Evolutionary conservation across 2,329 filamentous ascomycete species (phyloP).

Genomic region (Sarocladiaceae sp.): DNA sequence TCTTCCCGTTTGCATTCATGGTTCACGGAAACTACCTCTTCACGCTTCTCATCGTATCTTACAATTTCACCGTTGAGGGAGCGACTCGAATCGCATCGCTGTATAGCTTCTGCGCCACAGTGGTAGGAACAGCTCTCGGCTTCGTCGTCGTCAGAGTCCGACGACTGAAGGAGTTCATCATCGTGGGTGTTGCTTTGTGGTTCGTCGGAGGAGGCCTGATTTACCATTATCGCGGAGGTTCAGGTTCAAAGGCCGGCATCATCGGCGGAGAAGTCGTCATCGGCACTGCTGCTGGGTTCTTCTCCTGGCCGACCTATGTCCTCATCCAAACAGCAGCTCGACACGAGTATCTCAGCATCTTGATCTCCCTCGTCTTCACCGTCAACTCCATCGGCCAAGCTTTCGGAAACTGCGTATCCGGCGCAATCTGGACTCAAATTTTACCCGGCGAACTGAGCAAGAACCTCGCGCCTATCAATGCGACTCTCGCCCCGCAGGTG

Average conservation of each 20-base stretch:
- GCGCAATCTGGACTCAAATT: constrained; percentile 38
- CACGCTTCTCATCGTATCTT: constrained; percentile 54
- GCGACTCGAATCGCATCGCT: constrained; percentile 54
- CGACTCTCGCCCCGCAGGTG: constrained; percentile 28
- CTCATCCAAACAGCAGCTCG: constrained; percentile 34
- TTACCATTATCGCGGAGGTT: constrained; percentile 45
- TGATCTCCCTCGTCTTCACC: constrained; percentile 34
- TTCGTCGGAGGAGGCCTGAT: constrained; percentile 53
- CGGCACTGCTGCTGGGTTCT: constrained; percentile 55
- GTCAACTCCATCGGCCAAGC: constrained; percentile 39
- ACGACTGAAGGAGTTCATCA: constrained; percentile 50
- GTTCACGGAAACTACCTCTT: constrained; percentile 57
- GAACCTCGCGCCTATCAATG: constrained; percentile 26
- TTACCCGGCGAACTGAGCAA: constrained; percentile 26
- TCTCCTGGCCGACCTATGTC: constrained; percentile 38
- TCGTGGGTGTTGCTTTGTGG: constrained; percentile 49
- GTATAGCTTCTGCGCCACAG: constrained; percentile 49
- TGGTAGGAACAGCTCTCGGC: constrained; percentile 48
- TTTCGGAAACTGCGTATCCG: constrained; percentile 34
- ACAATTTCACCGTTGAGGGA: constrained; percentile 49
- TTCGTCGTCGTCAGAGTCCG: constrained; percentile 47
- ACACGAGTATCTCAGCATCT: constrained; percentile 32
- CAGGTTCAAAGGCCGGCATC: constrained; percentile 41
- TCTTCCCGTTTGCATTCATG: constrained; percentile 50
- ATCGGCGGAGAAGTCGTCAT: constrained; percentile 53